Base-by-base conservation (phyloP, 257 asterid species). In the Fraxinus pennsylvanica region DNA sequence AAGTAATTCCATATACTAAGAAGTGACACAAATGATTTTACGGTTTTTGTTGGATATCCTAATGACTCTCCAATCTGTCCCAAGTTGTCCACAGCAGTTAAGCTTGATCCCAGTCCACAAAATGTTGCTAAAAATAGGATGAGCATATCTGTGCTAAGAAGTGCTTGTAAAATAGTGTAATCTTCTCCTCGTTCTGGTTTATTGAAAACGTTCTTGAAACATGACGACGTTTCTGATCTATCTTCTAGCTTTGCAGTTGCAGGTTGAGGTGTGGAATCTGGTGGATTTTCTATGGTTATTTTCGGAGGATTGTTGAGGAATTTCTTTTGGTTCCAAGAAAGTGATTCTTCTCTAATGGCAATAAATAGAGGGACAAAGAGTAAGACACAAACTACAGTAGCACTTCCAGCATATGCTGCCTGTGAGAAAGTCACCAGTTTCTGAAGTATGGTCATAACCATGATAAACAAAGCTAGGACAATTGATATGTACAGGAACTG, bases 1-100 rank as follows among this genome's bases (percentile, higher is more conserved):
- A 92, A 92, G 71, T 84, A 92, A 35, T 92, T 92, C 97, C 97
- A 92, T 57, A 92, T 91, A 68, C 96, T 91, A 1, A 92, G 82
- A 7, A 92, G 92, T 5, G 94, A 92, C 21, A 90, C 87, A 9
- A 92, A 92, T 17, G 97, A 66, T 6, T 84, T 89, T 7, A 87
- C 77, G 1, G 97, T 92, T 74, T 87, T 90, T 10, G 81, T 83
- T 7, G 97, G 96, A 81, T 92, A 92, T 4, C 94, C 94, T 30
- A 92, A 75, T 2, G 97, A 85, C 68, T 91, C 94, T 0, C 96
- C 97, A 17, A 91, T 91, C 67, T 92, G 96, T 1, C 97, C 96
- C 75, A 92, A 72, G 86, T 92, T 92, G 78, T 92, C 96, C 0
- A 92, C 94, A 0, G 93, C 96, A 6, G 97, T 92, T 19, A 92